Conservation (phyloP, 2,329 filamentous ascomycete species). For the Monosporascus sp. region DNA sequence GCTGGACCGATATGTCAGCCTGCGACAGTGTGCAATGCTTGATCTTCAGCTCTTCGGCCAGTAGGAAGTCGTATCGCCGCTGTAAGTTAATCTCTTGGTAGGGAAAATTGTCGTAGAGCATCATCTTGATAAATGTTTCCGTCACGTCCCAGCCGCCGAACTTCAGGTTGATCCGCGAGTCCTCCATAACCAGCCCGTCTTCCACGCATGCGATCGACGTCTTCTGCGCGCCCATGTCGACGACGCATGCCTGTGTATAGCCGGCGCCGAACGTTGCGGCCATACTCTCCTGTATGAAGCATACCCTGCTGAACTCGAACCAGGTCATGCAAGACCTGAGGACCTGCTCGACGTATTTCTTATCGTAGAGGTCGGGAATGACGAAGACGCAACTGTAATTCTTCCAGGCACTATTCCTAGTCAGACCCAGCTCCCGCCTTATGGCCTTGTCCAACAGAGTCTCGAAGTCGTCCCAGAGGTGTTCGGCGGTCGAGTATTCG, state of each 20-base stretch:
- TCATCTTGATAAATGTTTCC: slow-evolving; percentile 94
- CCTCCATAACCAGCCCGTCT: slow-evolving; percentile 89
- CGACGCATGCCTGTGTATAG: slow-evolving; percentile 88
- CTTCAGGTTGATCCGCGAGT: slow-evolving; percentile 92
- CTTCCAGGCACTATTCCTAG: slow-evolving; percentile 71
- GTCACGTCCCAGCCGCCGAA: slow-evolving; percentile 91
- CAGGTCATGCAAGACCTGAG: slow-evolving; percentile 82
- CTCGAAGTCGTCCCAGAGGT: slow-evolving; percentile 82
- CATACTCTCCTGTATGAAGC: slow-evolving; percentile 93
- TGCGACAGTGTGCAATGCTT: slow-evolving; percentile 91
- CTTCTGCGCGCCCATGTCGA: slow-evolving; percentile 95
- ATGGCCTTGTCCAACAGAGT: slow-evolving; percentile 82
- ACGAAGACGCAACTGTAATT: slow-evolving; percentile 97
- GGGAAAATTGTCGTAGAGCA: slow-evolving; percentile 92
- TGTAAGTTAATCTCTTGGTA: slow-evolving; percentile 91
- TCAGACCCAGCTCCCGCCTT: slow-evolving; percentile 74
- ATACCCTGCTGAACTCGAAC: slow-evolving; percentile 83
- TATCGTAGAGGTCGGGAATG: slow-evolving; percentile 95
- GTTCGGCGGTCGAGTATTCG: slow-evolving; percentile 74
- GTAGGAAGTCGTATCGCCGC: slow-evolving; percentile 82
- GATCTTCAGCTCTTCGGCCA: slow-evolving; percentile 93
- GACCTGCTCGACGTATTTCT: slow-evolving; percentile 79
- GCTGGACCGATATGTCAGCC: slow-evolving; percentile 80
- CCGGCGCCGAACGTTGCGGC: slow-evolving; percentile 93
- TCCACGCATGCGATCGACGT: slow-evolving; percentile 96